These are phyloP conservation scores for Hypoxylon rubiginosum DNA, from an alignment of 2,329 filamentous ascomycete genomes.

Conservation along the genomic window DNA sequence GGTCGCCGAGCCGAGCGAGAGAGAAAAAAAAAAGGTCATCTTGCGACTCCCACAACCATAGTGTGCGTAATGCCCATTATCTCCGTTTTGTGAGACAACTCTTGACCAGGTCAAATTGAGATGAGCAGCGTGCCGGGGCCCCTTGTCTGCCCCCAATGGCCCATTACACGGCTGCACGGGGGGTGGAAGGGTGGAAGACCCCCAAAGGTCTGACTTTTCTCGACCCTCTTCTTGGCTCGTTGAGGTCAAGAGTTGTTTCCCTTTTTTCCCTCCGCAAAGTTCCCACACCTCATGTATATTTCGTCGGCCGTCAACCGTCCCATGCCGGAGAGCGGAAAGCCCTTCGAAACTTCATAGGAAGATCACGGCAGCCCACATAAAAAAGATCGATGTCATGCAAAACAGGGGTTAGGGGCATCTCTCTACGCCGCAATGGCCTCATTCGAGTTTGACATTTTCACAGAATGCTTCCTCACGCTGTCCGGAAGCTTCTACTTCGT, in stretches of 20 bases:
- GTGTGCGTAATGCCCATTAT: slow-evolving; percentile 47
- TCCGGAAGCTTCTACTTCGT: slow-evolving; percentile 21
- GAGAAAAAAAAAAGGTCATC: slow-evolving; percentile 35
- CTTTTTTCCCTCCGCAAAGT: slow-evolving; percentile 35
- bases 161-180: slow-evolving; percentile 39
- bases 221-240: slow-evolving; percentile 30
- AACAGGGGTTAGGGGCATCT: slow-evolving; percentile 39
- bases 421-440: slow-evolving; percentile 44
- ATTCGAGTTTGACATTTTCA: slow-evolving; percentile 36
- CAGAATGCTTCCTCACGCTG: slow-evolving; percentile 25
- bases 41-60: slow-evolving; percentile 42
- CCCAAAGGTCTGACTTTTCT: slow-evolving; percentile 39
- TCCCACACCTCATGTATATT: slow-evolving; percentile 44
- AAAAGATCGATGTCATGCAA: slow-evolving; percentile 49
- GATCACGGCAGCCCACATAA: slow-evolving; percentile 45
- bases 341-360: slow-evolving; percentile 40
- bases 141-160: slow-evolving; percentile 45
- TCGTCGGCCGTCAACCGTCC: slow-evolving; percentile 45
- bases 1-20: slow-evolving; percentile 43
- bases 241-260: not conserved
- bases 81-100: slow-evolving; percentile 51
- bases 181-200: slow-evolving; percentile 10
- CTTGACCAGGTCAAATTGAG: slow-evolving; percentile 49
- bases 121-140: slow-evolving; percentile 49
- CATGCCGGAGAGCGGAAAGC: slow-evolving; percentile 49